These are phyloP conservation scores for Staphylotrichum tortipilum DNA, from an alignment of 495 filamentous ascomycete genomes.

Conservation along the genomic window DNA sequence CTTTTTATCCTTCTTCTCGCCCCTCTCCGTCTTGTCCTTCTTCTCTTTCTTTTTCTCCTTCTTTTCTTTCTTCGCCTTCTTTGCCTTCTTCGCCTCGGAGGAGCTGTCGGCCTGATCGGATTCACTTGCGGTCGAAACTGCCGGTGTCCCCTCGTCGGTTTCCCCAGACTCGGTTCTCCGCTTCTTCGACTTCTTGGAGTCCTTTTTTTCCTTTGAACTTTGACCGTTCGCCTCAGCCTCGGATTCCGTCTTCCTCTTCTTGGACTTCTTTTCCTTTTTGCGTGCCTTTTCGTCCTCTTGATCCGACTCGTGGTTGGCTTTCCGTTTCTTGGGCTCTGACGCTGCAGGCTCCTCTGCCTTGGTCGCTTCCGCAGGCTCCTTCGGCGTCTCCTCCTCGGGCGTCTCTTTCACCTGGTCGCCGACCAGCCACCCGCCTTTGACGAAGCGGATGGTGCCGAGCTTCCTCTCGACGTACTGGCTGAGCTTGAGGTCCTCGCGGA, in stretches of 20 bases:
- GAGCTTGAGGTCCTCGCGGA: conserved; percentile 52
- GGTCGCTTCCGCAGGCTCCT: background rate
- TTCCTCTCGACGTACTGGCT: conserved; percentile 59
- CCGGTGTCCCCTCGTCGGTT: conserved; percentile 15
- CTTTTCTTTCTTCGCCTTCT: conserved; percentile 30
- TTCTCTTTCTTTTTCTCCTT: conserved; percentile 20
- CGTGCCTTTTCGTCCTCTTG: conserved; percentile 20
- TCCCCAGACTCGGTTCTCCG: conserved; percentile 20
- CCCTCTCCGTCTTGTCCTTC: conserved; percentile 19
- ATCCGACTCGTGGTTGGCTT: conserved; percentile 14
- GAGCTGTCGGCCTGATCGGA: background rate
- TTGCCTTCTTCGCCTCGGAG: conserved; percentile 19
- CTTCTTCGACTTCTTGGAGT: conserved; percentile 32
- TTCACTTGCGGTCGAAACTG: background rate
- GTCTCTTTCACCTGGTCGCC: conserved; percentile 43
- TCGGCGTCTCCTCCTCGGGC: background rate
- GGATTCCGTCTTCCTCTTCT: conserved; percentile 33
- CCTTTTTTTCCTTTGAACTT: conserved; percentile 21
- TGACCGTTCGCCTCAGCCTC: conserved; percentile 21
- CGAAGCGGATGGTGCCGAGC: conserved; percentile 68
- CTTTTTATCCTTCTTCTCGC: conserved; percentile 36
- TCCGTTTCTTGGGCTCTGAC: conserved; percentile 18
- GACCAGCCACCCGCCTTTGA: conserved; percentile 68
- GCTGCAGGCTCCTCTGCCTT: background rate
- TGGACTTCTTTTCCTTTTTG: conserved; percentile 35